Base-by-base conservation (phyloP, 2,329 filamentous ascomycete species). In the Aspergillus novofumigatus region DNA sequence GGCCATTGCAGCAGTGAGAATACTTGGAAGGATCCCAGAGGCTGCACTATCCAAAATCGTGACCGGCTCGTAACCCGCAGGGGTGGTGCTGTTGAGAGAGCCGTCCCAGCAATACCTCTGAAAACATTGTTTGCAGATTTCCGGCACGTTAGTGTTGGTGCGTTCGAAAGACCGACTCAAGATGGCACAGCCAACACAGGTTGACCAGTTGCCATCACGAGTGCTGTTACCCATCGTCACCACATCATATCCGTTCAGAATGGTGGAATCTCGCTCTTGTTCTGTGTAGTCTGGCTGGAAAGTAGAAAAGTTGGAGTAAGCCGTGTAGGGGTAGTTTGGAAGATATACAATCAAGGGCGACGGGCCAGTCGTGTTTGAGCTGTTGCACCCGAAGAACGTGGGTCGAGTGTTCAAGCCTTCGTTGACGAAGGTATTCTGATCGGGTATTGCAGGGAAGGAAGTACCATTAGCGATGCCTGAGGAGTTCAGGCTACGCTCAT, bases 71-170 rank as follows among this genome's bases (percentile, higher is more conserved):
- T 81, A 84, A 2, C 61, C 61, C 3, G 67, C 64, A 1, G 70
- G 66, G 14, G 62, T 63, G 0, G 74, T 75, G 49, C 60, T 68
- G 48, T 80, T 72, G 1, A 74, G 59, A 1, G 83, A 88, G 25
- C 93, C 93, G 72, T 96, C 84, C 92, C 93, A 97, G 81, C 93
- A 97, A 77, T 96, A 96, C 25, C 78, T 74, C 20, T 79, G 61
- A 72, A 96, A 96, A 77, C 93, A 97, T 55, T 80, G 65, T 42
- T 74, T 78, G 77, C 93, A 97, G 4, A 82, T 83, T 0, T 81
- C 78, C 0, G 92, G 92, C 1, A 91, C 80, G 0, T 76, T 59
- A 0, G 87, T 87, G 25, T 81, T 79, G 1, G 89, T 92, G 55
- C 90, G 83, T 55, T 84, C 79, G 62, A 93, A 83, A 67, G 86